Percentiles rank a stretch among this genome's conserved stretches.
phyloP scores from a whole-genome alignment of 176 grass and related monocot species.

The Raddia guianensis region DNA sequence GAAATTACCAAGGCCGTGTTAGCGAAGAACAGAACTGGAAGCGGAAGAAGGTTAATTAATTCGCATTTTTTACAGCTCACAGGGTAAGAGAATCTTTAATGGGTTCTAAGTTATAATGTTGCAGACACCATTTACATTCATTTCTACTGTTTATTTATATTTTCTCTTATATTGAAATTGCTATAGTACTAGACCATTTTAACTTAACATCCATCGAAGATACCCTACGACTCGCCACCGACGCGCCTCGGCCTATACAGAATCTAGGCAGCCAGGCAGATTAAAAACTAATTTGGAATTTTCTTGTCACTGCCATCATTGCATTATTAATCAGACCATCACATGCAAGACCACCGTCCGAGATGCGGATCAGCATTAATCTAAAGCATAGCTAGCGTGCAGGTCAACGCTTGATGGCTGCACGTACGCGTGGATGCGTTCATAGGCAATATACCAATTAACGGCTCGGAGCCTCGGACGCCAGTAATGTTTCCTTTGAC shows the following conservation, averaged over 20 bases:
- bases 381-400: not conserved
- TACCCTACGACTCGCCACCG: constrained; percentile 30
- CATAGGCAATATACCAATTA: not conserved
- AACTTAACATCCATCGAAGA: too few relatives aligned
- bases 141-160: too few relatives aligned
- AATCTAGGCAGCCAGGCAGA: not conserved
- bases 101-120: too few relatives aligned
- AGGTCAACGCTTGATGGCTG: constrained; percentile 29
- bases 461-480: not conserved
- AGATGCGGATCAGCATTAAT: constrained; percentile 1
- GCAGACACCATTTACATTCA: too few relatives aligned
- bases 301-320: constrained; percentile 12
- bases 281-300: constrained; percentile 30
- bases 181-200: too few relatives aligned
- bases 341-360: constrained; percentile 36
- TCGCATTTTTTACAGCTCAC: too few relatives aligned
- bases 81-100: too few relatives aligned
- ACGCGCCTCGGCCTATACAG: not conserved
- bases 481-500: constrained; percentile 24
- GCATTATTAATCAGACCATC: not conserved
- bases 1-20: too few relatives aligned
- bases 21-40: too few relatives aligned
- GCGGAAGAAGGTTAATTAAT: too few relatives aligned
- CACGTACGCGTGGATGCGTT: not conserved
- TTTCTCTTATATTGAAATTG: too few relatives aligned